Base-by-base conservation (phyloP, 768 basidiomycete genomes). In the Nevesoporus exiguus region DNA sequence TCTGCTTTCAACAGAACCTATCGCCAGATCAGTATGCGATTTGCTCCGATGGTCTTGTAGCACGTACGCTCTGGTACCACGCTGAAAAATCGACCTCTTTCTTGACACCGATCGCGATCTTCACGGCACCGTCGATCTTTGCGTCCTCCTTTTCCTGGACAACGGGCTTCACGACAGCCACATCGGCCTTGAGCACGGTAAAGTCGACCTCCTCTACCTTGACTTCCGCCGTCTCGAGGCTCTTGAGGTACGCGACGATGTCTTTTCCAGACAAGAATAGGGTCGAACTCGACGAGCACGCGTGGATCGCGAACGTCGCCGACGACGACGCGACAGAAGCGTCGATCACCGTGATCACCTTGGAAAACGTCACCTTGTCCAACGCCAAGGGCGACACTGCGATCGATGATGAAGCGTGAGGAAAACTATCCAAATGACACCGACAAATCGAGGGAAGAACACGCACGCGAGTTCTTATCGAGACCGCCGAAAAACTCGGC, bases 1-100 rank as follows among this genome's bases (percentile, higher is more conserved):
- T 99, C 95, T 5, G 94, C 89, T 77, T 98, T 98, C 73, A 98
- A 76, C 57, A 99, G 77, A n/a, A 97, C 94, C 93, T 96, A 53
- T 19, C 21, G 67, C 64, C 14, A 44, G 14, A 41, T 56, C 39
- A 54, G 53, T 48, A 63, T 22, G 54, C 34, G 30, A 40, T 27
- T 4, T 2, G 5, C 48, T 54, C 39, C 25, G 46, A 34, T n/a
- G 14, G 13, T n/a, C n/a, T n/a, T n/a, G n/a, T n/a, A n/a, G 4
- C 21, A 74, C 80, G 57, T 58, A 94, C 93, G 66, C 84, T 93
- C 55, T 91, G 93, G 70, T 98, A 96, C 93, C 94, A 98, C 15
- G 84, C 80, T 9, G 94, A 75, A 72, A 98, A 98, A 68, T 98
- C 95, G 40, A 88, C 89, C 68, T 97, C 93, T 71, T 98, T 98